Evolutionary conservation across 306 rosid species (phyloP).

Genomic region (Corylus avellana): DNA sequence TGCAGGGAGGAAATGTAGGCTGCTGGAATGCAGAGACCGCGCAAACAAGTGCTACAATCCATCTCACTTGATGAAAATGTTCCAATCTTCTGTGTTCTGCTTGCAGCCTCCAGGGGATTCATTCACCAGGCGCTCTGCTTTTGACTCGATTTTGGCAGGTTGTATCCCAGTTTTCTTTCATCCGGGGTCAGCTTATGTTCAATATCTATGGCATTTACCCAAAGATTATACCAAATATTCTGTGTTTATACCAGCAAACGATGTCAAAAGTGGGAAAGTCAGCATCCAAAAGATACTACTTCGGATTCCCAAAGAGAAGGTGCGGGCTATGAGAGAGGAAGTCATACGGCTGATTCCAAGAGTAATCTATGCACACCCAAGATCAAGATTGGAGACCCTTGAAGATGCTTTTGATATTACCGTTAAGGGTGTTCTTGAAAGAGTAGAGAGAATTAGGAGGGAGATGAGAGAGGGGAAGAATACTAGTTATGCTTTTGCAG

Average conservation of each 20-base stretch:
- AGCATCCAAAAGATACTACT: conserved; percentile 34
- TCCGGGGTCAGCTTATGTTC: conserved; percentile 50
- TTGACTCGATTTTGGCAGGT: conserved; percentile 51
- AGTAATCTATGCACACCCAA: conserved; percentile 40
- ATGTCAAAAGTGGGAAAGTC: conserved; percentile 22
- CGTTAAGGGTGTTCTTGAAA: conserved; percentile 40
- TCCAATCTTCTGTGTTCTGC: conserved; percentile 49
- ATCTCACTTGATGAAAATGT: conserved; percentile 42
- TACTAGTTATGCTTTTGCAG: conserved; percentile 32
- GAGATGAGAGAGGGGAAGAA: conserved; percentile 31
- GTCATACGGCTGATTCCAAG: conserved; percentile 43
- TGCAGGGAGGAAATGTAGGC: conserved; percentile 24
- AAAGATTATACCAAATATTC: conserved; percentile 37
- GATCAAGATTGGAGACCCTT: conserved; percentile 26
- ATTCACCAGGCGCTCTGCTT: conserved; percentile 43
- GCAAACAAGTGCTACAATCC: conserved; percentile 47
- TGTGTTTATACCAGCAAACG: conserved; percentile 28
- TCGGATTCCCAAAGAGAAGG: conserved; percentile 25
- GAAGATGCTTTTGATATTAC: conserved; percentile 54
- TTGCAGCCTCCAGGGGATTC: conserved; percentile 58
- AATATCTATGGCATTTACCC: conserved; percentile 50
- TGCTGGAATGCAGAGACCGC: conserved; percentile 35
- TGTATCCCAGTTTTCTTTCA: conserved; percentile 55
- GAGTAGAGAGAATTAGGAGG: conserved; percentile 33
- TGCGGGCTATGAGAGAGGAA: conserved; percentile 37